A percentile compares a stretch with the other conserved stretches of the same genome.
Evolutionary conservation across 2,329 filamentous ascomycete genomes (phyloP).

Genomic region (Magnaporthiopsis incrustans): DNA sequence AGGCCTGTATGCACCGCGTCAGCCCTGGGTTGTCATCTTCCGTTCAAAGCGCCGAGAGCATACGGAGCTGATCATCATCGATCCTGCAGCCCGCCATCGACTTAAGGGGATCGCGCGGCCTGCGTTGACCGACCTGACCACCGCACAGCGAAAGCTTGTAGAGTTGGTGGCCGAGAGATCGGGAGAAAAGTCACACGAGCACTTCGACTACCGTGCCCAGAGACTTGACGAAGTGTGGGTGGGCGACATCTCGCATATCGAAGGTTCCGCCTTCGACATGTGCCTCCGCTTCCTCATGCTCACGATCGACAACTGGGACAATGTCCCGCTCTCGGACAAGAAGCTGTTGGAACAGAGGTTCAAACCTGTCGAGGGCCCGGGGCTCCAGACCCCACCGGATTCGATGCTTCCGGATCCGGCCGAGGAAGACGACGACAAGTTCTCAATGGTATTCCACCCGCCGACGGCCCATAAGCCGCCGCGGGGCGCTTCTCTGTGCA

Average conservation of each 20-base stretch:
- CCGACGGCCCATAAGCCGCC: slow-evolving; percentile 22
- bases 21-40: slow-evolving; percentile 44
- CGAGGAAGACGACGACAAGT: slow-evolving; percentile 14
- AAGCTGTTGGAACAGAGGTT: slow-evolving; percentile 29
- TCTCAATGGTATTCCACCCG: slow-evolving; percentile 36
- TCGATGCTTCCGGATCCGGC: neutral
- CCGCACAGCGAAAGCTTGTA: slow-evolving; percentile 38
- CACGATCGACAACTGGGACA: slow-evolving; percentile 23
- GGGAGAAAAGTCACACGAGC: slow-evolving; percentile 21
- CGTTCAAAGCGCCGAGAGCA: slow-evolving; percentile 28
- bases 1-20: slow-evolving; percentile 20
- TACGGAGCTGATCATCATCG: slow-evolving; percentile 49
- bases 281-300: slow-evolving; percentile 30
- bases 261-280: slow-evolving; percentile 26
- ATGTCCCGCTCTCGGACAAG: slow-evolving; percentile 26
- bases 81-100: slow-evolving; percentile 25
- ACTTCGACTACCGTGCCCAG: slow-evolving; percentile 11
- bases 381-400: slow-evolving; percentile 7
- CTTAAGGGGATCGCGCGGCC: slow-evolving; percentile 14
- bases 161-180: slow-evolving; percentile 23
- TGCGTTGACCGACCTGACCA: slow-evolving; percentile 28
- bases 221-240: slow-evolving; percentile 37
- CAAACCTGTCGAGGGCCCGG: slow-evolving; percentile 15
- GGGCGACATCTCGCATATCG: slow-evolving; percentile 23
- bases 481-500: slow-evolving; percentile 23